Evolutionary conservation across 306 rosid genomes (phyloP).

Genomic region (Sicyos edulis): DNA sequence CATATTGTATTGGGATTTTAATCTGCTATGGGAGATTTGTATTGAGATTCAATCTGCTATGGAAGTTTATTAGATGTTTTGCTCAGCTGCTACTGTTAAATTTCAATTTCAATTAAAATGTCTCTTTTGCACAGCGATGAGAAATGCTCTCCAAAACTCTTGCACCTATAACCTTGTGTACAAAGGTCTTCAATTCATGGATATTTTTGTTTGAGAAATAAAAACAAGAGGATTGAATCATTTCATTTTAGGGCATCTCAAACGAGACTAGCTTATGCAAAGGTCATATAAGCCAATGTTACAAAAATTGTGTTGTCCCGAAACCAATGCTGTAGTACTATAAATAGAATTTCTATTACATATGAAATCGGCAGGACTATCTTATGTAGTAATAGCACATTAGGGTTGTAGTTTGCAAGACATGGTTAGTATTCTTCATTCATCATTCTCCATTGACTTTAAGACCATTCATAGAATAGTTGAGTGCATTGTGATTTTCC

Average conservation of each 20-base stretch:
- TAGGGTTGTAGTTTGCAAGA: neutral
- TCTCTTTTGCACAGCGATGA: neutral
- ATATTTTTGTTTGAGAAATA: neutral
- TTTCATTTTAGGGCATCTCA: neutral
- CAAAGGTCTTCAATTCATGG: neutral
- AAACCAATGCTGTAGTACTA: neutral
- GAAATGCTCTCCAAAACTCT: neutral
- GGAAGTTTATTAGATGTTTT: neutral
- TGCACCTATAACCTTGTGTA: neutral
- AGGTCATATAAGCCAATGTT: slow-evolving; percentile 1
- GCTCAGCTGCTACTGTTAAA: no score
- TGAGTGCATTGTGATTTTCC: slow-evolving; percentile 47
- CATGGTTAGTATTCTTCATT: slow-evolving; percentile 2
- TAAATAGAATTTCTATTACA: slow-evolving; percentile 9
- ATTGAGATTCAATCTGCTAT: neutral
- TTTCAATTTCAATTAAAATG: no score
- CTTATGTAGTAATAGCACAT: neutral
- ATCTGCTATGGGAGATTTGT: neutral
- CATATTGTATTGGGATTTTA: slow-evolving; percentile 7
- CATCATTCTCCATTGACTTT: slow-evolving; percentile 17
- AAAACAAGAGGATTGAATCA: neutral
- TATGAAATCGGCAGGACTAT: neutral
- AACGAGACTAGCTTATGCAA: neutral
- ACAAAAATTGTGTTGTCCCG: slow-evolving; percentile 3
- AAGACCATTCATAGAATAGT: slow-evolving; percentile 7